Conservation (phyloP, 169 alveolate genomes). For the Eimeria brunetti region DNA sequence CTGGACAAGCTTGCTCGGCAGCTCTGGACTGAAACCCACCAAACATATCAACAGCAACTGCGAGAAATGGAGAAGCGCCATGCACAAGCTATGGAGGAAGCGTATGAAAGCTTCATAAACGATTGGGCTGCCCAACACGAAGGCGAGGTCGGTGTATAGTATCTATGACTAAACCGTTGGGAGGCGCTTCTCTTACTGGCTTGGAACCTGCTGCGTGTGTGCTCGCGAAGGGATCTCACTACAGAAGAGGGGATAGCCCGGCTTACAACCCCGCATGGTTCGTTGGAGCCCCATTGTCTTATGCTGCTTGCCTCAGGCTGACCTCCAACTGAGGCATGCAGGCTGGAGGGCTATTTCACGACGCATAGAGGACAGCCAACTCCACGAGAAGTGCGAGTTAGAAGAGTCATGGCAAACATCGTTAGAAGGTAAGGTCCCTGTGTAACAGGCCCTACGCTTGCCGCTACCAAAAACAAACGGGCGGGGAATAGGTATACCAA, state of each 20-base stretch:
- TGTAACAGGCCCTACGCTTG: background rate
- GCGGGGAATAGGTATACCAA: background rate
- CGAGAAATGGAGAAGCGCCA: constrained; percentile 63
- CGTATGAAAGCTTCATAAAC: constrained; percentile 12
- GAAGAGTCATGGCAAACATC: constrained; percentile 44
- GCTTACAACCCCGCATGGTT: background rate
- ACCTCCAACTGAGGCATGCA: constrained; percentile 41
- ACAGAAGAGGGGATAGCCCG: background rate
- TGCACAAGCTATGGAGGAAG: background rate
- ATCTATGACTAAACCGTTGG: background rate
- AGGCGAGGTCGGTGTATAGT: constrained; percentile 31
- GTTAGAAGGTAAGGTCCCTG: constrained; percentile 5
- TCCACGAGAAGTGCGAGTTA: constrained; percentile 40
- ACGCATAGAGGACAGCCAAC: constrained; percentile 32
- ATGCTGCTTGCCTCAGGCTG: constrained; percentile 33
- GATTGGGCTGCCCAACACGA: constrained; percentile 37
- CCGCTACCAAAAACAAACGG: background rate
- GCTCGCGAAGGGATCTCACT: background rate
- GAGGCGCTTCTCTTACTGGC: too few species aligned
- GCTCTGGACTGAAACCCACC: constrained; percentile 47
- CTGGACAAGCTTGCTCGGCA: constrained; percentile 67
- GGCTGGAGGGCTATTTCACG: constrained; percentile 38
- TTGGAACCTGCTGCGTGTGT: background rate
- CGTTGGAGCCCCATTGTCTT: background rate
- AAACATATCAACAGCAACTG: constrained; percentile 51